Percentiles rank a stretch among this genome's conserved stretches.
These are phyloP conservation scores for Reutealis trisperma DNA, from an alignment of 345 rosid species.

Conservation along the genomic window DNA sequence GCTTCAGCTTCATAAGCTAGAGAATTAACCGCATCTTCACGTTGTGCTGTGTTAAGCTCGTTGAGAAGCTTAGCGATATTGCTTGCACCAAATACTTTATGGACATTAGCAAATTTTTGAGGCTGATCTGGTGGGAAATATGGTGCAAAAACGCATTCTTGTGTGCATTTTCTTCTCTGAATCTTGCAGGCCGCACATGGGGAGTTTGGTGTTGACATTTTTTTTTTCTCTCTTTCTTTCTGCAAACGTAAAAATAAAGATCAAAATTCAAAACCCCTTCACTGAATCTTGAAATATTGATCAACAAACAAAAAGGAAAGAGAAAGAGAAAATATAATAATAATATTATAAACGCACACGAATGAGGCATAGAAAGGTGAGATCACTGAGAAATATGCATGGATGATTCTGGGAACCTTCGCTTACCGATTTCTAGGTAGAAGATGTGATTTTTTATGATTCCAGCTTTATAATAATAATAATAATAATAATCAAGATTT, in stretches of 20 bases:
- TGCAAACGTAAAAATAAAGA: not conserved
- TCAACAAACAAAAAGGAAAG: too few relatives aligned
- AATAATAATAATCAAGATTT: not conserved
- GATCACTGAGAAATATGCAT: slow-evolving; percentile 8
- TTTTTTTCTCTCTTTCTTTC: not conserved
- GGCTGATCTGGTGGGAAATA: slow-evolving; percentile 36
- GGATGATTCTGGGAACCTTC: slow-evolving; percentile 18
- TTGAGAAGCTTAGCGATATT: slow-evolving; percentile 73
- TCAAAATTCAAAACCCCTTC: not conserved
- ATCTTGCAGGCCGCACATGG: slow-evolving; percentile 38
- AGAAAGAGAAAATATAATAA: not conserved
- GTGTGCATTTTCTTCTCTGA: slow-evolving; percentile 32
- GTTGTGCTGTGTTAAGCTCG: slow-evolving; percentile 48
- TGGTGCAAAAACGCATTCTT: slow-evolving; percentile 32
- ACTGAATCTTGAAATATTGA: not conserved
- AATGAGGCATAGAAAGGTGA: slow-evolving; percentile 19
- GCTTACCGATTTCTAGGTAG: slow-evolving; percentile 14
- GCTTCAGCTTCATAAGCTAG: slow-evolving; percentile 79
- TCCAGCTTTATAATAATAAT: too few relatives aligned
- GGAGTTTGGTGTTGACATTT: slow-evolving; percentile 31
- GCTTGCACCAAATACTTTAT: slow-evolving; percentile 41
- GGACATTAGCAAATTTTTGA: slow-evolving; percentile 31
- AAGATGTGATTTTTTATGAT: not conserved
- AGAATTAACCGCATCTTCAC: slow-evolving; percentile 80
- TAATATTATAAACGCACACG: not conserved